Evolutionary conservation across 2,329 filamentous ascomycete species (phyloP).

Genomic region (Geoglossum cookeanum): DNA sequence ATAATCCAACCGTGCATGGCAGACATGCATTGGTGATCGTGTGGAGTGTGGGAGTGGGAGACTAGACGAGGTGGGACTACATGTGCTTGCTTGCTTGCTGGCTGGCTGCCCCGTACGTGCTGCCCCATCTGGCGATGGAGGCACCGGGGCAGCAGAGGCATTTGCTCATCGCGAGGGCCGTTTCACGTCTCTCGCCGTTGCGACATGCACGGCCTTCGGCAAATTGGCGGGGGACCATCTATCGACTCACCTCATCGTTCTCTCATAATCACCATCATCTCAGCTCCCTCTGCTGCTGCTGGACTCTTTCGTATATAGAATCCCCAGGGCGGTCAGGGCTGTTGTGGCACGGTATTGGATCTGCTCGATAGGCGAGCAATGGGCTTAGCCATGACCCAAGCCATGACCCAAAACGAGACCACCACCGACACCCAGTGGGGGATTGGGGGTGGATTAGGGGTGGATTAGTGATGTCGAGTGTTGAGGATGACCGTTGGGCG

Average conservation of each 20-base stretch:
- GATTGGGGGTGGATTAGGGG: neutral
- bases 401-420: neutral
- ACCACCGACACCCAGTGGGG: neutral
- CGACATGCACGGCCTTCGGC: neutral
- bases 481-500: neutral
- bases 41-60: neutral
- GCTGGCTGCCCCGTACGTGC: no score
- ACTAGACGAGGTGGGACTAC: neutral
- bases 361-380: neutral
- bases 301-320: neutral
- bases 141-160: neutral
- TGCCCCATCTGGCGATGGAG: no score
- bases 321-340: neutral
- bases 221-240: neutral
- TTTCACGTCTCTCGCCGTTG: neutral
- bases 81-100: no score
- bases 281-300: neutral
- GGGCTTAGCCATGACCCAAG: neutral
- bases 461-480: neutral
- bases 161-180: neutral
- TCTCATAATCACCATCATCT: neutral
- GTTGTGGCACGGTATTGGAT: neutral
- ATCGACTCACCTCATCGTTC: neutral
- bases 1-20: neutral
- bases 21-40: neutral